Conservation (phyloP, 1,139 yeast genomes). For the Diutina scorzettiae region DNA sequence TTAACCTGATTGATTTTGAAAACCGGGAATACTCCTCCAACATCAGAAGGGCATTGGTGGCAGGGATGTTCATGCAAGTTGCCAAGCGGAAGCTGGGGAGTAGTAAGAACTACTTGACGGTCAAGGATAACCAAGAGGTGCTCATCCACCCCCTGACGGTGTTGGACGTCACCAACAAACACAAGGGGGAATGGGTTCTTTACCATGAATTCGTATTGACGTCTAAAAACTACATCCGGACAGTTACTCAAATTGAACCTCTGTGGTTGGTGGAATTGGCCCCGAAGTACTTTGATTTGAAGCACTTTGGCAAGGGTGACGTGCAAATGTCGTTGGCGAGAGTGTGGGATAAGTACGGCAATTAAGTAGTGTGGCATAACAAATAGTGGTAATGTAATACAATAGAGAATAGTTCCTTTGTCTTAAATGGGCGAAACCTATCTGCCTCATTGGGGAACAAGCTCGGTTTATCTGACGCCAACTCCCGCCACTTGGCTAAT, state of each 20-base stretch:
- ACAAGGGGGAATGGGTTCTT: conserved; percentile 61
- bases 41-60: conserved; percentile 72
- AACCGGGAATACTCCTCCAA: conserved; percentile 58
- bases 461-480: too few relatives aligned
- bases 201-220: conserved; percentile 94
- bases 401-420: too few relatives aligned
- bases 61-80: conserved; percentile 98
- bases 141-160: conserved; percentile 89
- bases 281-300: conserved; percentile 70
- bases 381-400: too few relatives aligned
- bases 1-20: conserved; percentile 60
- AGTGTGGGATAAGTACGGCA: conserved; percentile 15
- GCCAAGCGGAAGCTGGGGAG: conserved; percentile 75
- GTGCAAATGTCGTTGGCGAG: conserved; percentile 71
- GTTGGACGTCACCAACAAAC: conserved; percentile 37
- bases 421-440: too few relatives aligned
- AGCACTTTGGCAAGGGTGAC: conserved; percentile 71
- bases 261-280: conserved; percentile 82
- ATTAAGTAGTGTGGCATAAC: not conserved
- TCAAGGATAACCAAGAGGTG: conserved; percentile 94
- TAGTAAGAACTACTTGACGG: conserved; percentile 66
- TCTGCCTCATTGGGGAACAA: too few relatives aligned
- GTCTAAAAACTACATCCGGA: conserved; percentile 83
- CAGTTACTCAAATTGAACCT: conserved; percentile 85
- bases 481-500: too few relatives aligned